Base-by-base conservation (phyloP, 805 yeast genomes). In the Maudiozyma turicensis region DNA sequence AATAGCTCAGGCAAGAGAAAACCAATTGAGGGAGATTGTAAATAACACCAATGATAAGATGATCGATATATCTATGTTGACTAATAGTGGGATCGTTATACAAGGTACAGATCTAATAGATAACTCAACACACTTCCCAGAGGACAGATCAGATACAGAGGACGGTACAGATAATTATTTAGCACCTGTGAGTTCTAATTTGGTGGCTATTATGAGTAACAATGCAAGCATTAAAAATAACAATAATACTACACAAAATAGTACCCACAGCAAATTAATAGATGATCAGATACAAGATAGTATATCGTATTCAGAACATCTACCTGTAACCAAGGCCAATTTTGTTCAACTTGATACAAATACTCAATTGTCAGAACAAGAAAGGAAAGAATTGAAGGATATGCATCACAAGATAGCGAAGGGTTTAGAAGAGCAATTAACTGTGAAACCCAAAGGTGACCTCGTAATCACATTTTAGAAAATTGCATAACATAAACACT, bases 21-120 rank as follows among this genome's bases (percentile, higher is more conserved):
- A 58, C 29, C 59, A 61, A 44, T 51, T 65, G 40, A 55, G 59
- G 31, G 60, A 60, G 26, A 64, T 65, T 45, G 69, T 65, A 9
- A 53, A 61, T 10, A 59, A 50, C 42, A 63, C 68, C 20, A 65
- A 64, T 39, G 69, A 64, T 48, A 63, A 59, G 44, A 53, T 63
- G 30, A 63, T 65, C 30, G 69, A 65, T 47, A 65, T 65, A n/a
- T 64, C 67, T 2, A 63, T 65, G 69, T 58, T 65, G 28, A 62
- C 59, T 45, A 63, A 64, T 48, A 63, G 68, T 47, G 68, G 67
- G 7, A 63, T 65, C 15, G 68, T 65, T 7, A 46, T 59, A 4
- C 60, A 55, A 33, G 56, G 64, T 37, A 43, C 44, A 26, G 56
- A 53, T 42, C 26, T 44, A 6, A 26, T 41, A 26, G 69, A 74